Percentiles rank a stretch among this genome's conserved stretches.
These are phyloP conservation scores for Aspergillaceae sp. DNA, from an alignment of 2,329 filamentous ascomycete species.

Conservation along the genomic window DNA sequence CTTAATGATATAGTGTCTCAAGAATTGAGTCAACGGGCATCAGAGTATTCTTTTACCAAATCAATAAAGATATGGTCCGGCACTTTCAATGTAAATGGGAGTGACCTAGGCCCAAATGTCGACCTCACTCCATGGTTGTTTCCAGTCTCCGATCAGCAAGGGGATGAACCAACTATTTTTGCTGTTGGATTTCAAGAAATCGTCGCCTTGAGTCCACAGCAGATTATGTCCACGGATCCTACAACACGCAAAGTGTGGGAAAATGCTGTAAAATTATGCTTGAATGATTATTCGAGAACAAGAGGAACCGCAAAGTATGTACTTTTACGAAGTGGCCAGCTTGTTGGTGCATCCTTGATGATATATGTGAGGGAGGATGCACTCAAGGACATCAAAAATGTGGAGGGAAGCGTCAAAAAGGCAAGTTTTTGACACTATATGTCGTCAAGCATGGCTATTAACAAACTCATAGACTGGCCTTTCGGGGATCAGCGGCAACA, in stretches of 20 bases:
- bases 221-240: conserved; percentile 98
- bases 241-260: conserved; percentile 81
- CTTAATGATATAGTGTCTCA: conserved; percentile 81
- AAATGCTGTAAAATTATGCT: conserved; percentile 61
- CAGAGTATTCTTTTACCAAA: conserved; percentile 67
- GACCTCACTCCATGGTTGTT: conserved; percentile 84
- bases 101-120: conserved; percentile 64
- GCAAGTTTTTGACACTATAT: conserved; percentile 18
- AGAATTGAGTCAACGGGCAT: conserved; percentile 58
- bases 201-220: conserved; percentile 92
- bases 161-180: conserved; percentile 69
- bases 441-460: conserved; percentile 10
- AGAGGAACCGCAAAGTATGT: conserved; percentile 72
- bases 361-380: conserved; percentile 78
- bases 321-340: conserved; percentile 78
- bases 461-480: conserved; percentile 57
- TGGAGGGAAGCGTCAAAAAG: conserved; percentile 94
- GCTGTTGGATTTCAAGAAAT: conserved; percentile 96
- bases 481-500: conserved; percentile 96
- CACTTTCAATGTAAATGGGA: conserved; percentile 92
- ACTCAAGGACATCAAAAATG: conserved; percentile 81
- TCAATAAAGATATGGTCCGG: conserved; percentile 74
- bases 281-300: conserved; percentile 63
- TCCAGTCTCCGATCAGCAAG: conserved; percentile 45
- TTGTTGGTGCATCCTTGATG: conserved; percentile 86